Base-by-base conservation (phyloP, 805 yeast species). In the Torulaspora gathmanii region DNA sequence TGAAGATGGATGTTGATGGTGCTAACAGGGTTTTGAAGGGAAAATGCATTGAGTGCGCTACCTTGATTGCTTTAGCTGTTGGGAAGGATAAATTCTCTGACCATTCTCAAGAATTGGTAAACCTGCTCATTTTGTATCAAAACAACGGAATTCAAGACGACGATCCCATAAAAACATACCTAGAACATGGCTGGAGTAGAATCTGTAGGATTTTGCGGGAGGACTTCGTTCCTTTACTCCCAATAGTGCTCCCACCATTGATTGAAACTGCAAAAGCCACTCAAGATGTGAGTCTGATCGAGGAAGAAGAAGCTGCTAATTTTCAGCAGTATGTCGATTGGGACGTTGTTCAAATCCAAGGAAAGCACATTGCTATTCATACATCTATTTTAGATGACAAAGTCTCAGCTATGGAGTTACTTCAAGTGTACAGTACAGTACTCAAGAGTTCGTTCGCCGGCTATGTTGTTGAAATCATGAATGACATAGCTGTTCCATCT, bases 131-230 rank as follows among this genome's bases (percentile, higher is more conserved):
- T 12, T 69, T 73, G 20, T 81, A 90, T 50, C 98, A 93, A 69
- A 72, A 74, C 44, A 66, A 73, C 22, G 69, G 72, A 3, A 61
- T 70, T 25, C 78, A 75, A 45, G 81, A 70, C 41, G 97, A 90
- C 60, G 97, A 90, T 61, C 95, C 96, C 12, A 83, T 93, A 13
- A 85, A 79, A 55, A 77, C 86, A 37, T 90, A 87, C 57, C 73
- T 93, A 52, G 95, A 88, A 55, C 95, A 87, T 63, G 96, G 95
- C 36, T 93, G 99, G 99, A 88, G 93, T 44, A 80, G 98, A 58
- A 76, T 93, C 36, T 93, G 99, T 63, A 77, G 84, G 54, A 79
- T 91, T 41, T 72, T 91, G 31, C 95, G 96, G 19, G 75, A 74
- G 48, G 95, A 88, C 36, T 93, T 93, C 63, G 67, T 87, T 49